Conservation (phyloP, 768 basidiomycete genomes). For the Mycena alexandri region DNA sequence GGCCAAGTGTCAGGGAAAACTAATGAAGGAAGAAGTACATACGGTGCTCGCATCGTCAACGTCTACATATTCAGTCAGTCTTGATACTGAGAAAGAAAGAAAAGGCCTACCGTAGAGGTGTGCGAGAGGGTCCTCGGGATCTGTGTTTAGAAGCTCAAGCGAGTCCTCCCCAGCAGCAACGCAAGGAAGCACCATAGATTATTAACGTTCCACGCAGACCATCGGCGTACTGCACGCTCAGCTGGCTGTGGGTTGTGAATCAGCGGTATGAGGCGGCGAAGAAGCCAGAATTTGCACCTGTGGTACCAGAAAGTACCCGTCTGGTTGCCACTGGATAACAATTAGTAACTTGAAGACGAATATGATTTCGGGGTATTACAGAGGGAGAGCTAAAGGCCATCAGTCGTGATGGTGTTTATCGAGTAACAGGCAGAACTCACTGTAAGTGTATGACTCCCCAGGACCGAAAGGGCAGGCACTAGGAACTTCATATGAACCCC, state of each 20-base stretch:
- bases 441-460: slow-evolving; percentile 28
- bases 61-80: slow-evolving; percentile 14
- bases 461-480: slow-evolving; percentile 28
- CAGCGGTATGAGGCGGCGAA: background rate
- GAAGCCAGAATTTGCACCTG: slow-evolving; percentile 5
- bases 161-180: background rate
- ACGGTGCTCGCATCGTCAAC: slow-evolving; percentile 47
- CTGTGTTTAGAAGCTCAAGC: slow-evolving; percentile 14
- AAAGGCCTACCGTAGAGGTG: slow-evolving; percentile 21
- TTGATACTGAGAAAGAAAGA: background rate
- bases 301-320: slow-evolving; percentile 54
- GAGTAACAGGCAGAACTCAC: slow-evolving; percentile 8
- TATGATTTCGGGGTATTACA: slow-evolving; percentile 2
- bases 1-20: background rate
- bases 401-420: background rate
- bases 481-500: background rate
- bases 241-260: slow-evolving; percentile 46
- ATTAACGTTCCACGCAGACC: slow-evolving; percentile 48
- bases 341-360: slow-evolving; percentile 1
- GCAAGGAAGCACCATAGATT: slow-evolving; percentile 27
- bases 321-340: slow-evolving; percentile 40
- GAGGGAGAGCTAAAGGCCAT: slow-evolving; percentile 24
- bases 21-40: background rate
- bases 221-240: slow-evolving; percentile 52
- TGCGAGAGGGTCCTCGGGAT: slow-evolving; percentile 25